A percentile compares a stretch with the other conserved stretches of the same genome.
phyloP scores from a whole-genome alignment of 495 filamentous ascomycete genomes.

The Cryomyces minteri region DNA sequence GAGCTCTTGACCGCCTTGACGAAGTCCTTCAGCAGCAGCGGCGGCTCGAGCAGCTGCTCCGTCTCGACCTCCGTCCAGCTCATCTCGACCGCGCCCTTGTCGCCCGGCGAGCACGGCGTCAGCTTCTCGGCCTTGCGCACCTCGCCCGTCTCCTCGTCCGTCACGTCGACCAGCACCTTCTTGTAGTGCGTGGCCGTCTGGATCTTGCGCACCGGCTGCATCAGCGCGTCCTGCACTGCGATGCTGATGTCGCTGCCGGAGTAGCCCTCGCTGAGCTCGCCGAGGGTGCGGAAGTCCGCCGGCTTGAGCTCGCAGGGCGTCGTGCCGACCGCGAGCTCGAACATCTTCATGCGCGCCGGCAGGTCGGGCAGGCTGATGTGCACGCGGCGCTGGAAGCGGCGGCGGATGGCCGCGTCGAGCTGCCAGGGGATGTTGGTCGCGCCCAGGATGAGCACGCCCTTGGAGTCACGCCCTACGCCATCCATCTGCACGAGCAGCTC shows the following conservation, averaged over 20 bases:
- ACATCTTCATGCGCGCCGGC: conserved; percentile 86
- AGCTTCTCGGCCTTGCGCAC: conserved; percentile 42
- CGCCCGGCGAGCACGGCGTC: conserved; percentile 90
- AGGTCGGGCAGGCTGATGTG: conserved; percentile 87
- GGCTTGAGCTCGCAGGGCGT: conserved; percentile 73
- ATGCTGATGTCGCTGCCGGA: conserved; percentile 93
- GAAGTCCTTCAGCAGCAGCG: conserved; percentile 80
- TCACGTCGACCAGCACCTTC: conserved; percentile 32
- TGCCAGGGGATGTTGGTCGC: conserved; percentile 99
- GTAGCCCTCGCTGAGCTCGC: conserved; percentile 73
- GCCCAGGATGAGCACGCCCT: conserved; percentile 84
- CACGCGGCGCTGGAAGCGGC: conserved; percentile 89
- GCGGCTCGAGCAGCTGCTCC: conserved; percentile 69
- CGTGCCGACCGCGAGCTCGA: conserved; percentile 78
- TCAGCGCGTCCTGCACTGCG: conserved; percentile 89
- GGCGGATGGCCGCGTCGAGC: conserved; percentile 89
- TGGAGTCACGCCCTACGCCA: conserved; percentile 85
- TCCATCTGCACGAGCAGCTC: conserved; percentile 99
- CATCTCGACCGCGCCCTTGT: conserved; percentile 74
- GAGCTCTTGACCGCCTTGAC: conserved; percentile 77
- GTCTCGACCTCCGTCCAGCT: conserved; percentile 75
- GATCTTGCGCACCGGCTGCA: conserved; percentile 95
- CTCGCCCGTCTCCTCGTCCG: conserved; percentile 43
- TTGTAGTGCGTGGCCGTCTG: conserved; percentile 98
- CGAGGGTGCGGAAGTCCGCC: conserved; percentile 63